phyloP scores from a whole-genome alignment of 1,139 yeast species.

The Candida sanyaensis region DNA sequence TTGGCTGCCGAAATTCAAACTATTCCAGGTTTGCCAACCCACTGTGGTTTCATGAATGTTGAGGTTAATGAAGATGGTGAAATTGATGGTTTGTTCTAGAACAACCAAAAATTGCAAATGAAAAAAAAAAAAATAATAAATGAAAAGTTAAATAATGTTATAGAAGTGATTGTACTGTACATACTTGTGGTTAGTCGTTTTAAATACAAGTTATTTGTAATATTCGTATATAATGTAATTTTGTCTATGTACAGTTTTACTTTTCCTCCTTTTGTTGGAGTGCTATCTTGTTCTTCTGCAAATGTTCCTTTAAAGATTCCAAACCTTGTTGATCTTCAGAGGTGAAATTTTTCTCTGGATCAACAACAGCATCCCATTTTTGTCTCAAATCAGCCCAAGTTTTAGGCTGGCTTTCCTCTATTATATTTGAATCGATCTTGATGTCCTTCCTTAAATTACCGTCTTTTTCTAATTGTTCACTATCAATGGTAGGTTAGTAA shows the following conservation, averaged over 20 bases:
- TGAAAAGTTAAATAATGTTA: background rate
- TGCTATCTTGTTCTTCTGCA: slow-evolving; percentile 8
- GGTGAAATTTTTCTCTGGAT: slow-evolving; percentile 11
- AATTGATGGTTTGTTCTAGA: slow-evolving; percentile 85
- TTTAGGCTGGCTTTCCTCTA: slow-evolving; percentile 35
- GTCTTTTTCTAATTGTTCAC: slow-evolving; percentile 69
- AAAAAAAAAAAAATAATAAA: no score
- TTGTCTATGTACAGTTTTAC: background rate
- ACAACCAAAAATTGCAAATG: no score
- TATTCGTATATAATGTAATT: background rate
- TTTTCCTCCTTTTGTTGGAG: background rate
- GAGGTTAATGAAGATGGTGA: slow-evolving; percentile 93
- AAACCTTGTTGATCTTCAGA: slow-evolving; percentile 9
- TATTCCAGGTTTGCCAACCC: slow-evolving; percentile 96
- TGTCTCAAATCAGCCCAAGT: slow-evolving; percentile 38
- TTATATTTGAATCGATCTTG: slow-evolving; percentile 40
- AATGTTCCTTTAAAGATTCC: slow-evolving; percentile 9
- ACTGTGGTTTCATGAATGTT: slow-evolving; percentile 95
- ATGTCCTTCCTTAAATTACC: slow-evolving; percentile 65
- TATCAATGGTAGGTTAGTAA: slow-evolving; percentile 18
- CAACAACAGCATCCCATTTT: slow-evolving; percentile 11
- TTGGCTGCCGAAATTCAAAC: slow-evolving; percentile 97
- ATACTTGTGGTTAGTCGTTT: no score
- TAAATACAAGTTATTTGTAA: no score
- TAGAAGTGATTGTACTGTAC: background rate